These are phyloP conservation scores for Dacryopinax spathularia DNA, from an alignment of 768 basidiomycete species.

Conservation along the genomic window DNA sequence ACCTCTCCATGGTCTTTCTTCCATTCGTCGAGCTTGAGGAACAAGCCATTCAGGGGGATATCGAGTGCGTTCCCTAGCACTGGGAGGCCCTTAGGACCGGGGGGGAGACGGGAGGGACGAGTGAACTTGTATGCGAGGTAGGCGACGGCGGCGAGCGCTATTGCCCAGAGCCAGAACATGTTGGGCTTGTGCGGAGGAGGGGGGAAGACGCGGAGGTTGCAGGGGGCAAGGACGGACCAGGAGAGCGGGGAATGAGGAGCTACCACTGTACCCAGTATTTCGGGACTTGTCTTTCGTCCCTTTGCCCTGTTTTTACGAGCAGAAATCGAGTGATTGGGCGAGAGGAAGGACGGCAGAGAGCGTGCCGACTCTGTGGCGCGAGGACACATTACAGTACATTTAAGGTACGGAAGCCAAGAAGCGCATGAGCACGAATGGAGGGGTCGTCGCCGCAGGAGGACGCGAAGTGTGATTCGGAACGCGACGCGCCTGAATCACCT, in stretches of 20 bases:
- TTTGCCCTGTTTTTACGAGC: background rate
- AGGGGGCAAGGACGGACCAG: too few species aligned
- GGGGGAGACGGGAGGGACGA: conserved; percentile 7
- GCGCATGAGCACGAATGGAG: too few species aligned
- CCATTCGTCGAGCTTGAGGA: conserved; percentile 1
- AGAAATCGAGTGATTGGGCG: background rate
- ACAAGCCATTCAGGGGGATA: background rate
- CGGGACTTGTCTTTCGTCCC: too few species aligned
- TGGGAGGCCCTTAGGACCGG: background rate
- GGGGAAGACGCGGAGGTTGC: background rate
- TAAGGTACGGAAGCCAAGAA: too few species aligned
- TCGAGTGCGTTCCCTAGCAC: conserved; percentile 10
- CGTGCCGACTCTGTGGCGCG: too few species aligned
- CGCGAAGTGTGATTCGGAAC: too few species aligned
- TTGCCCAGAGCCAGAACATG: conserved; percentile 21
- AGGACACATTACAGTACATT: too few species aligned
- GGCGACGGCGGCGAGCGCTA: conserved; percentile 17
- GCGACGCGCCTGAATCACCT: too few species aligned
- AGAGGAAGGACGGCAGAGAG: too few species aligned
- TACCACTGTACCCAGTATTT: too few species aligned
- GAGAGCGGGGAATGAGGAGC: too few species aligned
- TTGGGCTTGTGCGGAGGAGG: background rate
- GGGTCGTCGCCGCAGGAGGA: too few species aligned
- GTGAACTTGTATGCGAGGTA: conserved; percentile 13
- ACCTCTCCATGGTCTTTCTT: background rate